Percentiles rank a stretch among this genome's conserved stretches.
phyloP scores from a whole-genome alignment of 106 monocot genomes.

The Allium cepa region DNA sequence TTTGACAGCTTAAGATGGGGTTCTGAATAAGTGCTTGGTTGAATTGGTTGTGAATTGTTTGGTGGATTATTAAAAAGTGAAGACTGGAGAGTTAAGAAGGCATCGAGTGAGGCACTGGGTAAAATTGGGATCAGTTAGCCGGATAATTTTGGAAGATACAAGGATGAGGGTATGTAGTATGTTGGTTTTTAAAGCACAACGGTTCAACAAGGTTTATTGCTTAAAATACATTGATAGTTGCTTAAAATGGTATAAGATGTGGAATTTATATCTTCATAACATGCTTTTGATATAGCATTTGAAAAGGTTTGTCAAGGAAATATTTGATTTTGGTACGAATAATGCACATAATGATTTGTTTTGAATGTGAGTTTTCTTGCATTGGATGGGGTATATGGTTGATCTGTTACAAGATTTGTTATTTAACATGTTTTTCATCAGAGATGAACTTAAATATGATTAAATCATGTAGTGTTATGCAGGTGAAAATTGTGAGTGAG shows the following conservation, averaged over 20 bases:
- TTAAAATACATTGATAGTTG: no score
- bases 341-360: no score
- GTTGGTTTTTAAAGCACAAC: slow-evolving; percentile 48
- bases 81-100: slow-evolving; percentile 80
- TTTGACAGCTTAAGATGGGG: slow-evolving; percentile 41
- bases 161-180: slow-evolving; percentile 54
- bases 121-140: slow-evolving; percentile 31
- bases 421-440: no score
- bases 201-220: slow-evolving; percentile 60
- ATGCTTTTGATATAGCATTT: no score
- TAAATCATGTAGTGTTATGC: slow-evolving; percentile 1
- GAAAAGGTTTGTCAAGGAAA: no score
- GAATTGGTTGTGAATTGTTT: slow-evolving; percentile 53
- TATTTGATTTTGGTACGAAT: no score
- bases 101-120: slow-evolving; percentile 64
- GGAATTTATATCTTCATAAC: no score
- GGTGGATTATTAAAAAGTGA: slow-evolving; percentile 45
- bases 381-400: no score
- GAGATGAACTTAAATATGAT: no score
- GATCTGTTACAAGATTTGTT: no score
- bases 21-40: slow-evolving; percentile 21
- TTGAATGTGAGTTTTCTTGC: no score
- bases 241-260: no score
- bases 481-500: slow-evolving; percentile 93
- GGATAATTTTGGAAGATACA: slow-evolving; percentile 51